Conservation (phyloP, 116 monocot species). For the Iris pallida region DNA sequence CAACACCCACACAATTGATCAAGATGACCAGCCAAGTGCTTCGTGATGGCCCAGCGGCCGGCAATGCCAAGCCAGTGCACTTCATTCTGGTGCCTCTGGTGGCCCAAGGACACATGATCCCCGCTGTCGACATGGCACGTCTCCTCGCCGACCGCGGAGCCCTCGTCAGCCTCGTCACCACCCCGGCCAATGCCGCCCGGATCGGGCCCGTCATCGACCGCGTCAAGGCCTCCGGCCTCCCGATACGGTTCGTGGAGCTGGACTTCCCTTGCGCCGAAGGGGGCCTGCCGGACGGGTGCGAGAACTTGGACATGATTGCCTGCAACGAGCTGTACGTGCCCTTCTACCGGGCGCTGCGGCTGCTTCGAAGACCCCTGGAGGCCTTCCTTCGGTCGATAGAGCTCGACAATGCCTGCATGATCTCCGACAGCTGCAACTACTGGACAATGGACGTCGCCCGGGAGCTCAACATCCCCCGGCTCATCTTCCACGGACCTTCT, state of each 20-base stretch:
- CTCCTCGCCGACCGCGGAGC: not conserved
- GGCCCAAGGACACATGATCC: conserved; percentile 9
- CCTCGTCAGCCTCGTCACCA: conserved; percentile 1
- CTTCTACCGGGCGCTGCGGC: conserved; percentile 16
- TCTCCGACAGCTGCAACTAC: conserved; percentile 15
- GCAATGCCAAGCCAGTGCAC: not conserved
- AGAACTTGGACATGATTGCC: conserved; percentile 30
- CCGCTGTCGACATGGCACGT: not conserved
- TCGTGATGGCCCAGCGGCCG: no score
- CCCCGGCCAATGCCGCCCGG: conserved; percentile 3
- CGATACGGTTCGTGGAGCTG: conserved; percentile 16
- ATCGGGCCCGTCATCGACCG: conserved; percentile 3
- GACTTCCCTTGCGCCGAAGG: conserved; percentile 17
- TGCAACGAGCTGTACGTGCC: not conserved
- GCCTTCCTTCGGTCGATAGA: not conserved
- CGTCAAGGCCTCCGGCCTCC: conserved; percentile 1
- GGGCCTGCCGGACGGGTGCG: conserved; percentile 39
- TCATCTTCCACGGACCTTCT: conserved; percentile 19
- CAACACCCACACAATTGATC: no score
- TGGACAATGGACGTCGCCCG: conserved; percentile 30
- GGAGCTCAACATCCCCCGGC: conserved; percentile 14
- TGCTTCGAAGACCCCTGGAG: conserved; percentile 20
- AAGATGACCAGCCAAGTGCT: no score
- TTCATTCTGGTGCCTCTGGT: not conserved
- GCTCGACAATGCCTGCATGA: conserved; percentile 5